Conservation (phyloP, 257 asterid genomes). For the Nemophila menziesii region DNA sequence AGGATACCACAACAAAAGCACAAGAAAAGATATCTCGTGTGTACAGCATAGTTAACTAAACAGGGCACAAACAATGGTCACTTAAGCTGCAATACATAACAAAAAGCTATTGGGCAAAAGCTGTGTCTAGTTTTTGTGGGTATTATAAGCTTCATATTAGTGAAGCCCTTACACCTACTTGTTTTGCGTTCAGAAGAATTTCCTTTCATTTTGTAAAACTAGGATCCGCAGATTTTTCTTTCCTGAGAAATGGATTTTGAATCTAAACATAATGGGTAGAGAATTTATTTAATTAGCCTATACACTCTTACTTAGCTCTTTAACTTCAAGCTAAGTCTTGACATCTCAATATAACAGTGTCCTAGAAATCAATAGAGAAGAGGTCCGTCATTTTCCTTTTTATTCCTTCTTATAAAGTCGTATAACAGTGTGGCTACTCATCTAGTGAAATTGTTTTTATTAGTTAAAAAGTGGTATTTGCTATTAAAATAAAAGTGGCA, state of each 20-base stretch:
- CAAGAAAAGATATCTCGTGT: not conserved
- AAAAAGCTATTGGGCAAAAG: not conserved
- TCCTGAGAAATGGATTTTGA: not conserved
- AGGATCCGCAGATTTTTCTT: not conserved
- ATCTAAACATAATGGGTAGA: conserved; percentile 1
- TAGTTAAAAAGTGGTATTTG: too few species aligned
- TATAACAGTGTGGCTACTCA: too few species aligned
- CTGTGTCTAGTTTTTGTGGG: not conserved
- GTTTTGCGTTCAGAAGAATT: not conserved
- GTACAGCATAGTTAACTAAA: too few species aligned
- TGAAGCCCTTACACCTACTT: not conserved
- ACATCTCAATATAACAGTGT: not conserved
- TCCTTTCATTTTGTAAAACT: not conserved
- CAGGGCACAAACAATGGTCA: too few species aligned
- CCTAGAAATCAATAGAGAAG: too few species aligned
- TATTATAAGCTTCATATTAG: not conserved
- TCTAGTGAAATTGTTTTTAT: too few species aligned
- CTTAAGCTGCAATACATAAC: not conserved
- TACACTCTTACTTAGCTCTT: not conserved
- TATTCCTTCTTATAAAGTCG: too few species aligned
- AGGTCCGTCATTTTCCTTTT: too few species aligned
- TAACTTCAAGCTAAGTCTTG: not conserved
- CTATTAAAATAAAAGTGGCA: too few species aligned
- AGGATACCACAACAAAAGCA: not conserved
- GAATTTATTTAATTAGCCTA: not conserved